Evolutionary conservation across 768 basidiomycete genomes (phyloP).

Genomic region (Lactifluus echinatus): DNA sequence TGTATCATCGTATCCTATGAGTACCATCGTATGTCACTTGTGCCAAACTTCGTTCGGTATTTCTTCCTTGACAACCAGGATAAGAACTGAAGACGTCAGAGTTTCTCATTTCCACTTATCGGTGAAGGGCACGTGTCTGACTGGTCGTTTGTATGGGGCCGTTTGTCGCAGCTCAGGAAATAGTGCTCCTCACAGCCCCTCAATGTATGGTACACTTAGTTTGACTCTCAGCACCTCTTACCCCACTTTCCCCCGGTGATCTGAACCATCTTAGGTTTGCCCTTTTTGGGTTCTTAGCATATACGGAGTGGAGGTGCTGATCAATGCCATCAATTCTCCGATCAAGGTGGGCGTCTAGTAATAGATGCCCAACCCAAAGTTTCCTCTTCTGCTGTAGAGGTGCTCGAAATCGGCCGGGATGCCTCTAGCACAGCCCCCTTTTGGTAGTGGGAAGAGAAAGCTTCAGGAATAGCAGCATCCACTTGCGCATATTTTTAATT

Average conservation of each 20-base stretch:
- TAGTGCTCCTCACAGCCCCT: too few relatives aligned
- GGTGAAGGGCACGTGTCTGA: neutral
- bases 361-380: too few relatives aligned
- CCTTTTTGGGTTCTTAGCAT: slow-evolving; percentile 2
- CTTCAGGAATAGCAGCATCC: neutral
- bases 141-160: neutral
- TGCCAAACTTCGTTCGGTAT: too few relatives aligned
- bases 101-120: neutral
- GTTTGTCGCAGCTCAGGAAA: slow-evolving; percentile 4
- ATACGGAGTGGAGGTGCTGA: slow-evolving; percentile 3
- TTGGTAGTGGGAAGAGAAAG: neutral
- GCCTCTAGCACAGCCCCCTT: neutral
- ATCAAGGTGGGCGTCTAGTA: slow-evolving; percentile 6
- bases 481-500: slow-evolving; percentile 12
- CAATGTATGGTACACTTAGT: too few relatives aligned
- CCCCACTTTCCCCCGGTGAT: slow-evolving; percentile 10
- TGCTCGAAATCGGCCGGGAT: slow-evolving; percentile 10
- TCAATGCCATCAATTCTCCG: slow-evolving; percentile 7
- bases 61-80: neutral
- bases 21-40: neutral
- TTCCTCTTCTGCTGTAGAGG: neutral
- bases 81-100: neutral
- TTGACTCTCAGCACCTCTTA: neutral
- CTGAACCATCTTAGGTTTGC: neutral
- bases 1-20: neutral